phyloP scores from a whole-genome alignment of 805 yeast genomes.

The Wickerhamiella alocasiicola region DNA sequence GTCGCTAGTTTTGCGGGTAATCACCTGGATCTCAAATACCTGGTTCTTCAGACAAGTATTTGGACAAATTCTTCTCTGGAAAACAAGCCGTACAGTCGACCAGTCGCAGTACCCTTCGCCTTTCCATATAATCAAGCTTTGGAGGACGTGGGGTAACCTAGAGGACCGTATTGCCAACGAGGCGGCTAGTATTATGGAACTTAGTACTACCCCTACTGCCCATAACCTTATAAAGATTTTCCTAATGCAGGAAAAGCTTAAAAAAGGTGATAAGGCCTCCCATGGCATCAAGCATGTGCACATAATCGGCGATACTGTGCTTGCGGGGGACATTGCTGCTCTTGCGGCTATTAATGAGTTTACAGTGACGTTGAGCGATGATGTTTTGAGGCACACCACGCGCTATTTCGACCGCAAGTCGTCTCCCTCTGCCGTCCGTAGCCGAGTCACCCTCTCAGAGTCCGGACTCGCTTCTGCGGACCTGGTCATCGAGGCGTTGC shows the following conservation, averaged over 20 bases:
- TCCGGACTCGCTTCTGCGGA: slow-evolving; percentile 3
- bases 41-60: slow-evolving; percentile 1
- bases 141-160: slow-evolving; percentile 1
- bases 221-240: neutral
- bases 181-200: neutral
- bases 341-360: slow-evolving; percentile 7
- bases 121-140: slow-evolving; percentile 1
- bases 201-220: slow-evolving; percentile 3
- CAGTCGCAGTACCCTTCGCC: slow-evolving; percentile 6
- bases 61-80: neutral
- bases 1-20: neutral
- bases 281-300: slow-evolving; percentile 4
- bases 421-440: neutral
- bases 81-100: slow-evolving; percentile 1
- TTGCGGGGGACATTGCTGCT: slow-evolving; percentile 6
- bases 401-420: neutral
- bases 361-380: neutral
- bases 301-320: slow-evolving; percentile 1
- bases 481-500: slow-evolving; percentile 7
- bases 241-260: slow-evolving; percentile 6
- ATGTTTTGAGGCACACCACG: neutral
- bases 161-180: slow-evolving; percentile 4
- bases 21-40: slow-evolving; percentile 1
- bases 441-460: neutral
- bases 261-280: slow-evolving; percentile 1